phyloP scores from a whole-genome alignment of 306 rosid genomes.

The Inga laurina region DNA sequence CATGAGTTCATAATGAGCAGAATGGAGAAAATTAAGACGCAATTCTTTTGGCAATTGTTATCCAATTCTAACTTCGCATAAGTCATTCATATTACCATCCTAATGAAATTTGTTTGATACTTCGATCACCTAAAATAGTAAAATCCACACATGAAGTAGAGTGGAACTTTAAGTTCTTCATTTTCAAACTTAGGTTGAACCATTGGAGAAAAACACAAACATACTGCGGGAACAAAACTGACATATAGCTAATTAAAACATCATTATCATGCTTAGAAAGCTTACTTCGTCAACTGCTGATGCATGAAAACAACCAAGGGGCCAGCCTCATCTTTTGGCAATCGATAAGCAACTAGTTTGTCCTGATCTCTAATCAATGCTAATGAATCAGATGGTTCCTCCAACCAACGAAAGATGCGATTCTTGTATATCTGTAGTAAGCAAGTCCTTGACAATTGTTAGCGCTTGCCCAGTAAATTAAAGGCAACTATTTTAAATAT shows the following conservation, averaged over 20 bases:
- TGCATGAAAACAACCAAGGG: slow-evolving; percentile 60
- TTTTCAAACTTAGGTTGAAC: not conserved
- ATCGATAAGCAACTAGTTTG: slow-evolving; percentile 74
- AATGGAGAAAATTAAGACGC: not conserved
- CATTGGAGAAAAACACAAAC: not conserved
- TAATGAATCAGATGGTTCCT: slow-evolving; percentile 58
- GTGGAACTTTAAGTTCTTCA: slow-evolving; percentile 12
- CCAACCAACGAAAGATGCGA: slow-evolving; percentile 44
- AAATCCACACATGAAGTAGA: not conserved
- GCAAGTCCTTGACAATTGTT: not conserved
- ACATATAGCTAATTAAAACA: slow-evolving; percentile 16
- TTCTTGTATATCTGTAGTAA: slow-evolving; percentile 47
- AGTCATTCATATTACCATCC: slow-evolving; percentile 23
- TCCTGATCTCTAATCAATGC: slow-evolving; percentile 72
- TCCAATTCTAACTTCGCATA: slow-evolving; percentile 14
- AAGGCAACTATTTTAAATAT: not conserved
- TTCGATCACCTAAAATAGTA: not conserved
- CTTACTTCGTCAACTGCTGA: slow-evolving; percentile 58
- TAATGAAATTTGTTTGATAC: not conserved
- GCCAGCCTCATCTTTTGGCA: slow-evolving; percentile 52
- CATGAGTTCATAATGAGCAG: not conserved
- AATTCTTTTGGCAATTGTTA: not conserved
- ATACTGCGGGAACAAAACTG: not conserved
- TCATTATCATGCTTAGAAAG: slow-evolving; percentile 7
- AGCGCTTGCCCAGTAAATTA: not conserved